Evolutionary conservation across 768 basidiomycete species (phyloP).

Genomic region (Candolleomyces aberdarensis): DNA sequence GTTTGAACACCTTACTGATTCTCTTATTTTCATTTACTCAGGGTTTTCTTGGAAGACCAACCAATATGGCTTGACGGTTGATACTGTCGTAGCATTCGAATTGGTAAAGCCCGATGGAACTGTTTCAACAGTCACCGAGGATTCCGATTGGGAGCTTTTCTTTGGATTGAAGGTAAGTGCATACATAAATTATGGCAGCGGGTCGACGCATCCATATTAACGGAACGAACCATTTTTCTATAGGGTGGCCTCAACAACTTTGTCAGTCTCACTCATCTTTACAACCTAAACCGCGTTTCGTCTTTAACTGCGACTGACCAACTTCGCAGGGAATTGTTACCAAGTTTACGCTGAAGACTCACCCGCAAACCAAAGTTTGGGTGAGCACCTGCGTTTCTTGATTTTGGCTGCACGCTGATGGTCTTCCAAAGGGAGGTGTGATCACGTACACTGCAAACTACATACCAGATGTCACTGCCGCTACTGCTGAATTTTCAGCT

Average conservation of each 20-base stretch:
- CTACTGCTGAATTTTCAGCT: constrained; percentile 38
- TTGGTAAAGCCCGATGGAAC: constrained; percentile 55
- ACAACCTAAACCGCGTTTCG: neutral
- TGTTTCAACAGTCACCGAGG: constrained; percentile 31
- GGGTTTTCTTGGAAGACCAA: constrained; percentile 68
- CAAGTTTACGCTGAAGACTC: constrained; percentile 48
- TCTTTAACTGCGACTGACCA: neutral
- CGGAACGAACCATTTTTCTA: neutral
- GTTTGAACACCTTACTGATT: neutral
- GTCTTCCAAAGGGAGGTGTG: constrained; percentile 41
- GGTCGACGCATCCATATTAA: neutral
- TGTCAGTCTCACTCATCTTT: constrained; percentile 15
- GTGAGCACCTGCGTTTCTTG: constrained; percentile 28
- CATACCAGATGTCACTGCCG: constrained; percentile 27
- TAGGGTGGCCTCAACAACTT: constrained; percentile 68
- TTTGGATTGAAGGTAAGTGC: constrained; percentile 26
- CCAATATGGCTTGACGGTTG: constrained; percentile 55
- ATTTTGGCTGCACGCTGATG: neutral
- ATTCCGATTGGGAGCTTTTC: constrained; percentile 36
- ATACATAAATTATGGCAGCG: neutral
- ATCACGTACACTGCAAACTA: constrained; percentile 27
- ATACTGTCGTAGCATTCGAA: constrained; percentile 53
- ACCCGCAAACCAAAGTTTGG: constrained; percentile 58
- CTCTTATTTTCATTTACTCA: constrained; percentile 21
- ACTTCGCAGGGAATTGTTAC: constrained; percentile 53